Base-by-base conservation (phyloP, 1,284 basidiomycete species). In the Sporisorium graminicola region DNA sequence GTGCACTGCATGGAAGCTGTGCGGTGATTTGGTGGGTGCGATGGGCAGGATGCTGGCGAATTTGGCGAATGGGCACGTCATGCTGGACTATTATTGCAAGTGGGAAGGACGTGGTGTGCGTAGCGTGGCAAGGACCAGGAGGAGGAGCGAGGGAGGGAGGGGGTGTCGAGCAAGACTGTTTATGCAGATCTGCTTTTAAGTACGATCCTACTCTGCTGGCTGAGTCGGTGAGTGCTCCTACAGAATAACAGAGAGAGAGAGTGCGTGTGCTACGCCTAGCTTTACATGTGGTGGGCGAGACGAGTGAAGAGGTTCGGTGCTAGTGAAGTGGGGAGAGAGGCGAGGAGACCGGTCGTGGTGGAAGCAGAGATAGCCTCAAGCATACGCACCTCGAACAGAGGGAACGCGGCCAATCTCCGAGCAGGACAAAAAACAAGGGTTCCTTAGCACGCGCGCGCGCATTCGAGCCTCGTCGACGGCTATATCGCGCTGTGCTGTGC, bases 51-150 rank as follows among this genome's bases (percentile, higher is more conserved):
- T 47, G 6, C 18, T 42, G 29, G 68, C 68, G 46, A 78, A 62
- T 47, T 69, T 68, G 10, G 73, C 76, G 43, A 78, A 78, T 22
- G 76, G 76, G 24, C 76, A 78, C 4, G 60, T 42, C 76, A 77
- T 77, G 29, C 22, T 57, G 31, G 20, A 9, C 44, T 2, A 18
- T 5, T 5, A 10, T 31, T 31, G 24, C 33, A 16, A 26, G 18
- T 10, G n/a, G 8, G 20, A 5, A 18, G 43, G 20, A 20, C 3
- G 35, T 6, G 7, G 14, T 35, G 43, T 46, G 24, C n/a, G n/a
- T n/a, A n/a, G n/a, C n/a, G 8, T 26, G 46, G 26, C 10, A 27
- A 29, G 5, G 46, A 22, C 5, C 24, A 37, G 47, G 33, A 16
- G 31, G 20, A 29, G 5, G 46, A 22, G 4, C 24, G 29, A 40